Conservation (phyloP, 306 rosid genomes). For the Ammopiptanthus mongolicus region DNA sequence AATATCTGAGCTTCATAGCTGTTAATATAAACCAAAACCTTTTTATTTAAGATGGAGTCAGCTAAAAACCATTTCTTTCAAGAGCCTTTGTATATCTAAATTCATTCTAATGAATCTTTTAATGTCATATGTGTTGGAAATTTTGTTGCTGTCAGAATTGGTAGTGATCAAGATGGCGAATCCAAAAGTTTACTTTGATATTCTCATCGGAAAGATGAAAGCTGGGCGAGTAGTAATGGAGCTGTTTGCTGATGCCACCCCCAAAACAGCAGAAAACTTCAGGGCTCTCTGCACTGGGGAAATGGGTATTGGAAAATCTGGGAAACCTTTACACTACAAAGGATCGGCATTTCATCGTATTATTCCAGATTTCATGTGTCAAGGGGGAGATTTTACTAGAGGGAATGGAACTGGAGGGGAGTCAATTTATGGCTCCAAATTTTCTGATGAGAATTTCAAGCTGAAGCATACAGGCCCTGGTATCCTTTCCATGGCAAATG, state of each 20-base stretch:
- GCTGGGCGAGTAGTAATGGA: conserved; percentile 80
- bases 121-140: not conserved
- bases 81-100: too few species aligned
- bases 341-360: conserved; percentile 79
- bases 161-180: conserved; percentile 44
- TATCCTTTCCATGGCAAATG: conserved; percentile 82
- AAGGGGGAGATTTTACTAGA: conserved; percentile 80
- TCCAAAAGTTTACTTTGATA: conserved; percentile 82
- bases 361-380: conserved; percentile 80
- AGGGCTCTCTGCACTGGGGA: conserved; percentile 87
- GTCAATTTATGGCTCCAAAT: conserved; percentile 70
- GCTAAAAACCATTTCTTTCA: not conserved
- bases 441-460: conserved; percentile 71
- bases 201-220: conserved; percentile 66
- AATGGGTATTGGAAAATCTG: conserved; percentile 60
- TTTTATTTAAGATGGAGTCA: too few species aligned
- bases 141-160: not conserved
- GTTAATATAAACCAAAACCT: too few species aligned
- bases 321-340: conserved; percentile 65
- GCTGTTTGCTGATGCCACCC: conserved; percentile 64
- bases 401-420: conserved; percentile 93
- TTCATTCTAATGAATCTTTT: not conserved
- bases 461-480: conserved; percentile 78
- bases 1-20: too few species aligned
- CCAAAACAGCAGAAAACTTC: conserved; percentile 86